phyloP scores from a whole-genome alignment of 2,329 filamentous ascomycete species.

The Mycosphaerella sp. region DNA sequence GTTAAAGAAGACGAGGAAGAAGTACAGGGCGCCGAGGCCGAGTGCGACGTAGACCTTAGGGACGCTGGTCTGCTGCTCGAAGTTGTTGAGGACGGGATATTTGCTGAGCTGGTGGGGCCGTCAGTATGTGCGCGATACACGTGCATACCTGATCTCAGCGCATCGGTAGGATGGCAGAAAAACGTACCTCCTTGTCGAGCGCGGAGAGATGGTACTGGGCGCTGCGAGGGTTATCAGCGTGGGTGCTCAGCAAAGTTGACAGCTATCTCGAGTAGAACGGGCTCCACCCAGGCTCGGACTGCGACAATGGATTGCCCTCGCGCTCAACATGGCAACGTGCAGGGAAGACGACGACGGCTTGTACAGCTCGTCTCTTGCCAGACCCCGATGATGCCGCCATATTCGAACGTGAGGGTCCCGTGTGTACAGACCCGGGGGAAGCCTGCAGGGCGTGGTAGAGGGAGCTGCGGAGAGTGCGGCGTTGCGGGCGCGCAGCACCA shows the following conservation, averaged over 20 bases:
- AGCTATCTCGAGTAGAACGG: not conserved
- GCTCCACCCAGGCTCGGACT: not conserved
- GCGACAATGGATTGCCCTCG: not conserved
- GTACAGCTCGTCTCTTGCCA: not conserved
- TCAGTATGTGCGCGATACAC: not conserved
- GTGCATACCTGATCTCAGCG: not conserved
- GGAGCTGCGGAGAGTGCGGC: not conserved
- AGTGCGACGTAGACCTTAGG: constrained; percentile 82
- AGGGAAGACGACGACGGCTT: not conserved
- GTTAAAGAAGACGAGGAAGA: constrained; percentile 90
- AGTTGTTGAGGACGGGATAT: constrained; percentile 74
- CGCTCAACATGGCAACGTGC: not conserved
- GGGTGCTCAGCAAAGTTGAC: not conserved
- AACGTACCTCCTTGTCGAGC: constrained; percentile 70
- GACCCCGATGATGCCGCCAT: not conserved
- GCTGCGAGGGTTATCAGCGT: constrained; percentile 19
- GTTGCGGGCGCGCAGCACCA: not conserved
- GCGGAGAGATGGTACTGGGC: constrained; percentile 58
- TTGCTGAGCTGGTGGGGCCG: constrained; percentile 61
- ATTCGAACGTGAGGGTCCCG: not conserved
- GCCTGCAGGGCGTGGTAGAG: not conserved
- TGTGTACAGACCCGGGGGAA: not conserved
- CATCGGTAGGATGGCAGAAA: not conserved
- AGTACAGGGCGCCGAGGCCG: constrained; percentile 70
- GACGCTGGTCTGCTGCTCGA: constrained; percentile 75